phyloP scores from a whole-genome alignment of 1,284 basidiomycete genomes.

The Cryptococcus sp. region DNA sequence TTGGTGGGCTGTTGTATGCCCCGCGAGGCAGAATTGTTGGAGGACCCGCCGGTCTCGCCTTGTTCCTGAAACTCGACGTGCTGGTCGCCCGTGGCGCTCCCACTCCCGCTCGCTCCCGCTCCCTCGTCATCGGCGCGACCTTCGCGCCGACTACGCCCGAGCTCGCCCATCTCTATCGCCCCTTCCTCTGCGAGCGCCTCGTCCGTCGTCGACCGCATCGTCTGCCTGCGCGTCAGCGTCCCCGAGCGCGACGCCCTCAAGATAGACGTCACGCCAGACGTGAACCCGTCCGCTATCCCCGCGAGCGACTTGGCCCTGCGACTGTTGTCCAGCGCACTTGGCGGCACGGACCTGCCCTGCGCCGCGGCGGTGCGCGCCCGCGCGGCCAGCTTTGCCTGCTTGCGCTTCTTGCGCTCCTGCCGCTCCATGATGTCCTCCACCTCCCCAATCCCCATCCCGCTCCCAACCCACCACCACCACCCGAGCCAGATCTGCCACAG shows the following conservation, averaged over 20 bases:
- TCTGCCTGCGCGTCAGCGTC: slow-evolving; percentile 16
- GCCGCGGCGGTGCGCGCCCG: slow-evolving; percentile 14
- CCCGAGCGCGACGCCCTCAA: slow-evolving; percentile 15
- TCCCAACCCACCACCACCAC: slow-evolving; percentile 98
- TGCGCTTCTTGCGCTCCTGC: slow-evolving; percentile 41
- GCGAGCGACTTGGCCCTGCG: slow-evolving; percentile 18
- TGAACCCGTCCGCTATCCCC: slow-evolving; percentile 22
- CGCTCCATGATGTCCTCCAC: slow-evolving; percentile 51
- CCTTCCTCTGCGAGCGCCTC: slow-evolving; percentile 14
- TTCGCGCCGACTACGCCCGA: not conserved
- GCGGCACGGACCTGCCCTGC: not conserved
- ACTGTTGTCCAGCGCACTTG: not conserved
- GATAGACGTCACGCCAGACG: slow-evolving; percentile 29
- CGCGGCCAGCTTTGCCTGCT: slow-evolving; percentile 29
- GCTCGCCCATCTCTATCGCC: slow-evolving; percentile 17
- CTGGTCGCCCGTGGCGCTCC: not conserved
- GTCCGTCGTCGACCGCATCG: slow-evolving; percentile 3
- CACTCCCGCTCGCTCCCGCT: not conserved
- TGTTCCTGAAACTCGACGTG: slow-evolving; percentile 13
- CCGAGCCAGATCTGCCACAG: slow-evolving; percentile 82
- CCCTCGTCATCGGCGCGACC: too few species aligned
- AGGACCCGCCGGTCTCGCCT: slow-evolving; percentile 6
- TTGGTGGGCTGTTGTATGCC: slow-evolving; percentile 26
- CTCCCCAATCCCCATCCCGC: slow-evolving; percentile 64
- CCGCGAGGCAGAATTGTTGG: not conserved